Conservation (phyloP, 208 protist species). For the Porcisia deanei region DNA sequence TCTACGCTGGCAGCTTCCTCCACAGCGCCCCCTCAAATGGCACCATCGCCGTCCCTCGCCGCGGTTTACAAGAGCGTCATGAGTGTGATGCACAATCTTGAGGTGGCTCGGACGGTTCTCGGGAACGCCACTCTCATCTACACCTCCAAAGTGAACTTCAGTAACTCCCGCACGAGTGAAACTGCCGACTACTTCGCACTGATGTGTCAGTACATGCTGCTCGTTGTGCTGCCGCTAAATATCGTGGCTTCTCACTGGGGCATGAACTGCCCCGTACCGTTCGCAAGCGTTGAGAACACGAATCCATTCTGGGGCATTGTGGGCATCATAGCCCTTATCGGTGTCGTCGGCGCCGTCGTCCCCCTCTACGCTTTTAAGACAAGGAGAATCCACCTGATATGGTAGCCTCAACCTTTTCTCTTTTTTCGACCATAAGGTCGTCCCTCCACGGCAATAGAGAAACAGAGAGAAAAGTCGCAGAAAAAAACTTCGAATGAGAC, state of each 20-base stretch:
- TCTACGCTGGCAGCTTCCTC: not conserved
- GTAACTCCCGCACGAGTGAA: slow-evolving; percentile 46
- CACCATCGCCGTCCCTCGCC: slow-evolving; percentile 11
- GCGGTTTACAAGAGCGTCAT: slow-evolving; percentile 29
- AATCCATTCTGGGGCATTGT: slow-evolving; percentile 57
- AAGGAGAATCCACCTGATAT: slow-evolving; percentile 37
- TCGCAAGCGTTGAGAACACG: slow-evolving; percentile 26
- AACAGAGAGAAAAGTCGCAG: not conserved
- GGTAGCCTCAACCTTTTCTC: not conserved
- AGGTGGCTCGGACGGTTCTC: slow-evolving; percentile 46
- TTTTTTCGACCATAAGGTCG: not conserved
- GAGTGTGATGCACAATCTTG: slow-evolving; percentile 39
- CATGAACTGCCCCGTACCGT: slow-evolving; percentile 68
- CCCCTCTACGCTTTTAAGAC: slow-evolving; percentile 50
- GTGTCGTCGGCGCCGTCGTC: slow-evolving; percentile 22
- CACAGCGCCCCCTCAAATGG: too few species aligned
- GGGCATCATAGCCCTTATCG: slow-evolving; percentile 30
- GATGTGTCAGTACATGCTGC: slow-evolving; percentile 44
- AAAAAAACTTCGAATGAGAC: too few species aligned
- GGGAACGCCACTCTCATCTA: slow-evolving; percentile 70
- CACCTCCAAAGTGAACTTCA: slow-evolving; percentile 46
- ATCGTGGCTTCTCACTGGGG: slow-evolving; percentile 66
- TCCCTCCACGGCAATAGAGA: not conserved
- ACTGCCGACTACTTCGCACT: slow-evolving; percentile 51
- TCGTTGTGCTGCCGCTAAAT: slow-evolving; percentile 54